A percentile compares a stretch with the other conserved stretches of the same genome.
Evolutionary conservation across 176 grass and related monocot species (phyloP).

Genomic region (Triticum turgidum): DNA sequence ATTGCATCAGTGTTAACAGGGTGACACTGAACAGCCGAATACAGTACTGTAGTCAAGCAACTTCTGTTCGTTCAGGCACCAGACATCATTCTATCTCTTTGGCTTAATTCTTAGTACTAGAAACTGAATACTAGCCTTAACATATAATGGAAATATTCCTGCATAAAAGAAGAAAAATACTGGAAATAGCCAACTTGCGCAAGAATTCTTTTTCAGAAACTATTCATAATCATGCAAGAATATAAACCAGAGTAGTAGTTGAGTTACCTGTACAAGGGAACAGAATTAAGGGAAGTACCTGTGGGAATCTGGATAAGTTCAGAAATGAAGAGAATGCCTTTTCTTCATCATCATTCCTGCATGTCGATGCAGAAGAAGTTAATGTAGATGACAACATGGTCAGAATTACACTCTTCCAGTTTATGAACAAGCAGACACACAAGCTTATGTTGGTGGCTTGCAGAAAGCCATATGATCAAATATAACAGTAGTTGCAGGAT

Average conservation of each 20-base stretch:
- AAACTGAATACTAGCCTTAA: neutral
- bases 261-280: neutral
- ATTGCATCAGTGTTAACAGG: neutral
- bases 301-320: constrained; percentile 74
- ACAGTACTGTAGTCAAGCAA: neutral
- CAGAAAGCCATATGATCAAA: constrained; percentile 94
- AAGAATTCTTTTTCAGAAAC: neutral
- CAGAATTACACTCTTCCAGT: neutral
- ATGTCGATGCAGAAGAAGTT: constrained; percentile 22
- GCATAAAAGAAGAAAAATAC: neutral
- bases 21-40: neutral
- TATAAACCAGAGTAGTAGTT: neutral
- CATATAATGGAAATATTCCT: neutral
- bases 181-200: neutral
- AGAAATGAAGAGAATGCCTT: constrained; percentile 61
- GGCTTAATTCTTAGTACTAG: neutral
- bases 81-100: neutral
- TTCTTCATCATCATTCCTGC: constrained; percentile 69
- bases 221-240: constrained; percentile 14
- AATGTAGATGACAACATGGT: neutral
- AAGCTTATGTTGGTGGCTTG: constrained; percentile 69
- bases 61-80: neutral
- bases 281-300: constrained; percentile 41
- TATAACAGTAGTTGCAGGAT: constrained; percentile 70
- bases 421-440: neutral